Conservation (phyloP, 257 asterid species). For the Jacaranda copaia region DNA sequence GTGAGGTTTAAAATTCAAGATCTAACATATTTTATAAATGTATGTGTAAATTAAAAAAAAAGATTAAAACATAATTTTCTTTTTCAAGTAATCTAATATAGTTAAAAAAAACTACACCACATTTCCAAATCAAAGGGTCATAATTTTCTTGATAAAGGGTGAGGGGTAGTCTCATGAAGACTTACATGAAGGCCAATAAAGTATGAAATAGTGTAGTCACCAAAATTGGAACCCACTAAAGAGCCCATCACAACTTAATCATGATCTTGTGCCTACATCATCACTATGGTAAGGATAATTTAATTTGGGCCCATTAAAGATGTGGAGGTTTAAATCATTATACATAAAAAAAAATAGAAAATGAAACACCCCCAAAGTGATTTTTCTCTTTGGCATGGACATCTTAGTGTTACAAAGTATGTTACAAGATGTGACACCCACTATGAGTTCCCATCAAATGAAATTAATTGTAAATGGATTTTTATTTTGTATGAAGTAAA, state of each 20-base stretch:
- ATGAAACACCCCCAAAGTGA: background rate
- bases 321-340: conserved; percentile 26
- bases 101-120: background rate
- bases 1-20: too few relatives aligned
- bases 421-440: conserved; percentile 20
- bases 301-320: conserved; percentile 23
- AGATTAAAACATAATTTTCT: background rate
- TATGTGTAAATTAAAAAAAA: too few relatives aligned
- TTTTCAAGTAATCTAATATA: background rate
- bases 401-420: background rate
- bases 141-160: conserved; percentile 18
- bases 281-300: conserved; percentile 15
- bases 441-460: background rate
- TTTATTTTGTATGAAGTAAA: too few relatives aligned
- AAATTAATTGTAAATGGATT: background rate
- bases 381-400: background rate
- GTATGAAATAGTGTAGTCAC: background rate
- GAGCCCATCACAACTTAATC: conserved; percentile 9
- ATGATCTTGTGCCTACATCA: conserved; percentile 21
- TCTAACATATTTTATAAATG: too few relatives aligned
- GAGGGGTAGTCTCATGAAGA: conserved; percentile 23
- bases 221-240: background rate
- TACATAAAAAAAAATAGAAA: conserved; percentile 3
- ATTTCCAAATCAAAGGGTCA: background rate
- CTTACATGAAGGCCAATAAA: background rate